Evolutionary conservation across 805 yeast genomes (phyloP).

Genomic region (Yarrowia osloensis): DNA sequence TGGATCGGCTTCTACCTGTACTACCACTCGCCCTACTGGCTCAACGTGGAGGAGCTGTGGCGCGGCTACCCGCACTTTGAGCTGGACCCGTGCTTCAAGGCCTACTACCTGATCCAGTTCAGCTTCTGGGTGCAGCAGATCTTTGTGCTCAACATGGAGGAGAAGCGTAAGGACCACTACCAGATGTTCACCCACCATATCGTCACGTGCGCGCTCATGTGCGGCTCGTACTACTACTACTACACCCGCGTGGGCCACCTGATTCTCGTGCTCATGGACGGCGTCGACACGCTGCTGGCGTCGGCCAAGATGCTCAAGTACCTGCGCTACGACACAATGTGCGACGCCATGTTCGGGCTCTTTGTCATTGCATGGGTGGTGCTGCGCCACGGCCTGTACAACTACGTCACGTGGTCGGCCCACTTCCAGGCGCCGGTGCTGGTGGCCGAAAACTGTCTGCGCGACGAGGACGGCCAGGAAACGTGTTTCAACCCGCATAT

Average conservation of each 20-base stretch:
- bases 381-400: conserved; percentile 72
- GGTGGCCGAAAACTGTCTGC: conserved; percentile 42
- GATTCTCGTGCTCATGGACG: conserved; percentile 77
- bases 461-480: conserved; percentile 36
- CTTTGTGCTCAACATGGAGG: conserved; percentile 74
- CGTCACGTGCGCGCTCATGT: conserved; percentile 65
- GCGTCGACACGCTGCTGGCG: conserved; percentile 71
- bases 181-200: conserved; percentile 92
- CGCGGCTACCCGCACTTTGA: conserved; percentile 72
- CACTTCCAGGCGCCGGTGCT: conserved; percentile 49
- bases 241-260: conserved; percentile 78
- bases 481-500: conserved; percentile 42
- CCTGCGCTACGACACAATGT: conserved; percentile 57
- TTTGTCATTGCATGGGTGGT: conserved; percentile 71
- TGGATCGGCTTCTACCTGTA: conserved; percentile 60
- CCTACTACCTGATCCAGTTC: conserved; percentile 70
- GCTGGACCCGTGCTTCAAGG: conserved; percentile 56
- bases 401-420: conserved; percentile 64
- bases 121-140: conserved; percentile 82
- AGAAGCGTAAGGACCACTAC: conserved; percentile 73
- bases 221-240: conserved; percentile 72
- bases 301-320: conserved; percentile 78
- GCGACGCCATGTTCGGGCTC: conserved; percentile 68
- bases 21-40: conserved; percentile 58
- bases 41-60: conserved; percentile 60